A percentile compares a stretch with the other conserved stretches of the same genome.
These are phyloP conservation scores for Coccomyxa sp. DNA, from an alignment of 139 green algal genomes.

Conservation along the genomic window DNA sequence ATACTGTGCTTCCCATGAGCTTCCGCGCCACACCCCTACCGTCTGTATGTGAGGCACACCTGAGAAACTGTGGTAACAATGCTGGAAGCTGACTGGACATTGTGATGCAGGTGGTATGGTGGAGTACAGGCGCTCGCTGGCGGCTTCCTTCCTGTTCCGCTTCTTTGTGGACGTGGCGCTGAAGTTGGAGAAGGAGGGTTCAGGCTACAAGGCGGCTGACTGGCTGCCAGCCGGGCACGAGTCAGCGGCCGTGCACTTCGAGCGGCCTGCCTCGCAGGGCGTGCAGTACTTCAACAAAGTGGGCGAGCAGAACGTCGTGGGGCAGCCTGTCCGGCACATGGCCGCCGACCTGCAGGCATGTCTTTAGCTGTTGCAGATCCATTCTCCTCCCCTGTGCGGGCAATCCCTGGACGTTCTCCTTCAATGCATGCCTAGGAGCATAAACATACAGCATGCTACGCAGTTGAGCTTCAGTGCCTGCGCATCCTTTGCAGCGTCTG, in stretches of 20 bases:
- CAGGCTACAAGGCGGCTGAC: conserved; percentile 6
- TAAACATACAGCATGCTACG: too few relatives aligned
- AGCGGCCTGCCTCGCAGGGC: conserved; percentile 60
- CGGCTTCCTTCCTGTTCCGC: conserved; percentile 91
- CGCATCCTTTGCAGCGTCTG: neutral
- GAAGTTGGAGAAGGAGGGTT: conserved; percentile 26
- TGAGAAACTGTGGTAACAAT: neutral
- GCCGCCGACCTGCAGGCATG: conserved; percentile 91
- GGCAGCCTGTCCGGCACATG: conserved; percentile 75
- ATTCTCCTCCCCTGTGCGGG: too few relatives aligned
- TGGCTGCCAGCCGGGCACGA: conserved; percentile 19
- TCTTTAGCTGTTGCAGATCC: too few relatives aligned
- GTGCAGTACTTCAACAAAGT: conserved; percentile 77
- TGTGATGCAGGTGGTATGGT: conserved; percentile 65
- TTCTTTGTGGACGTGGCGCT: conserved; percentile 64
- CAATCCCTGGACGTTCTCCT: too few relatives aligned
- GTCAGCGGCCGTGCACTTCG: conserved; percentile 40
- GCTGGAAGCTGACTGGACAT: neutral
- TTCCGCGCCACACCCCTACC: neutral
- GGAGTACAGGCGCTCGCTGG: conserved; percentile 84
- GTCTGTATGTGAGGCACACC: neutral
- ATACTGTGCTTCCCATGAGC: neutral
- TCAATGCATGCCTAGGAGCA: too few relatives aligned
- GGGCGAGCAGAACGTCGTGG: conserved; percentile 54
- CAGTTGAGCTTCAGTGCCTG: neutral